A percentile compares a stretch with the other conserved stretches of the same genome.
These are phyloP conservation scores for Myriosclerotinia duriaeana DNA, from an alignment of 2,329 filamentous ascomycete species.

Conservation along the genomic window DNA sequence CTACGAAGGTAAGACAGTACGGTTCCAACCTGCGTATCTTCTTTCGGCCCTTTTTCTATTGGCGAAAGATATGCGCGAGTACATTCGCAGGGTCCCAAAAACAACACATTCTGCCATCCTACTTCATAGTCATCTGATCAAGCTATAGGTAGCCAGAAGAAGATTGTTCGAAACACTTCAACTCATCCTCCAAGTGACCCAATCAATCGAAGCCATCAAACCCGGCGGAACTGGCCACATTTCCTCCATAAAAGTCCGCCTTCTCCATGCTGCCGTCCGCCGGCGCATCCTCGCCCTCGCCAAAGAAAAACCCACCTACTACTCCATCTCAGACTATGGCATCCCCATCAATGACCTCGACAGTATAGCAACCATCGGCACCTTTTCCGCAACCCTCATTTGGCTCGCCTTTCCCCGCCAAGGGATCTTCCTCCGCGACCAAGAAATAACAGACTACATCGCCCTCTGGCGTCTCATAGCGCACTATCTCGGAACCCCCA, in stretches of 20 bases:
- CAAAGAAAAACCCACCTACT: slow-evolving; percentile 59
- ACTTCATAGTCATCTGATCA: background rate
- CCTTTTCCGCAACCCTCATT: slow-evolving; percentile 67
- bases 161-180: slow-evolving; percentile 73
- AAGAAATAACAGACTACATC: slow-evolving; percentile 68
- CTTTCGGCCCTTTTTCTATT: background rate
- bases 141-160: slow-evolving; percentile 54
- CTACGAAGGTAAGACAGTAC: slow-evolving; percentile 46
- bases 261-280: slow-evolving; percentile 68
- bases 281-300: slow-evolving; percentile 62
- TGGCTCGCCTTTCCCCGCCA: slow-evolving; percentile 71
- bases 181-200: slow-evolving; percentile 70
- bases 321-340: slow-evolving; percentile 57
- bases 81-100: too few species aligned
- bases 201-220: slow-evolving; percentile 62
- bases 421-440: slow-evolving; percentile 62
- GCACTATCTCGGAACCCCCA: slow-evolving; percentile 68
- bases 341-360: slow-evolving; percentile 76
- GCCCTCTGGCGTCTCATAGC: slow-evolving; percentile 76
- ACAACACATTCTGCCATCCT: background rate
- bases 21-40: too few species aligned
- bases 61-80: background rate
- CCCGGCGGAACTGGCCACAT: slow-evolving; percentile 66
- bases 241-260: slow-evolving; percentile 64
- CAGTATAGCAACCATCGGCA: slow-evolving; percentile 67